These are phyloP conservation scores for Mollisiaceae sp. DNA, from an alignment of 2,329 filamentous ascomycete genomes.

Conservation along the genomic window DNA sequence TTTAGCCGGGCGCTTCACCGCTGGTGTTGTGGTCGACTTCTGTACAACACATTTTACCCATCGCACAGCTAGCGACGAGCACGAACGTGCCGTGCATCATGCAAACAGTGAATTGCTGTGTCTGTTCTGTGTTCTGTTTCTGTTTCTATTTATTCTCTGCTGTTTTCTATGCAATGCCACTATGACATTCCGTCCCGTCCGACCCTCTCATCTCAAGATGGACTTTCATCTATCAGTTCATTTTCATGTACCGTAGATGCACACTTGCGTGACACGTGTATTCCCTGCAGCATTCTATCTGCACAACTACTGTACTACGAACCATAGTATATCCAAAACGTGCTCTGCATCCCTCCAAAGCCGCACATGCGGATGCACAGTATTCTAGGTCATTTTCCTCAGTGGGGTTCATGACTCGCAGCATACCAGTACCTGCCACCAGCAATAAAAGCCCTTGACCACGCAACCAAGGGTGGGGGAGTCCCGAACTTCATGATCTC, in stretches of 20 bases:
- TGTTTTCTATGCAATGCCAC: not conserved
- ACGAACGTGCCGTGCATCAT: conserved; percentile 1
- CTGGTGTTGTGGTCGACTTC: not conserved
- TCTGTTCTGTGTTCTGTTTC: not conserved
- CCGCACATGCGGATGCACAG: not conserved
- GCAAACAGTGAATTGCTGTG: not conserved
- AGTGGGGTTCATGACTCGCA: conserved; percentile 2
- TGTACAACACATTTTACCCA: conserved; percentile 1
- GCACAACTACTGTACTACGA: conserved; percentile 1
- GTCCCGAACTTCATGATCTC: not conserved
- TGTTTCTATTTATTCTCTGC: not conserved
- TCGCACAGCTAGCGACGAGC: not conserved
- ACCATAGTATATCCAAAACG: conserved; percentile 10
- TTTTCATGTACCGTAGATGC: conserved; percentile 5
- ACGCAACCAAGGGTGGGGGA: not conserved
- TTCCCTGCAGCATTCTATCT: not conserved
- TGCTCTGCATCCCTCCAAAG: conserved; percentile 2
- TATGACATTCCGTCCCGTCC: conserved; percentile 9
- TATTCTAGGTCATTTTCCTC: not conserved
- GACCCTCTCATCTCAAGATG: conserved; percentile 5
- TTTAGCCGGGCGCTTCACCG: conserved; percentile 8
- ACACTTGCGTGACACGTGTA: not conserved
- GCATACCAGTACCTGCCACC: not conserved
- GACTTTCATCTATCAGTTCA: conserved; percentile 3
- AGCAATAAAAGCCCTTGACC: not conserved